Evolutionary conservation across 352 stramenopile genomes (phyloP).

Genomic region (Phytophthora ohioensis): DNA sequence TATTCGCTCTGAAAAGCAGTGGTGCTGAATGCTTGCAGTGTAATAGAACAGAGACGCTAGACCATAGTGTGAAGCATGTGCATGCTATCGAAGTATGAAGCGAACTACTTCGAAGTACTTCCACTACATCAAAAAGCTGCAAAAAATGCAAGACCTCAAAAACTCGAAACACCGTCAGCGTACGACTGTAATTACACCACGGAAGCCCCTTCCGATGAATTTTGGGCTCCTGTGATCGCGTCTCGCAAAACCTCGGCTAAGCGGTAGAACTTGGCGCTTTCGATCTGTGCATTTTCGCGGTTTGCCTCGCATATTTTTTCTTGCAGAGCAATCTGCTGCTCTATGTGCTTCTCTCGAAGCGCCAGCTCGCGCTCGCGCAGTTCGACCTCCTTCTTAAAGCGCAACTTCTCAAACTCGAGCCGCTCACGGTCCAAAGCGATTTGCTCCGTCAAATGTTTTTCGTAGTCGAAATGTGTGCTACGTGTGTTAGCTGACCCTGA

Average conservation of each 20-base stretch:
- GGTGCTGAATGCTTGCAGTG: slow-evolving; percentile 9
- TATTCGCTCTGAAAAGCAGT: slow-evolving; percentile 25
- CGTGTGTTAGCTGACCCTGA: slow-evolving; percentile 32
- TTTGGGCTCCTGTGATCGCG: slow-evolving; percentile 46
- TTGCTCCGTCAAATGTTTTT: slow-evolving; percentile 78
- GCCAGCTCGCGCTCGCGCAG: slow-evolving; percentile 72
- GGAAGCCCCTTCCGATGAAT: slow-evolving; percentile 41
- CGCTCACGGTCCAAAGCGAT: slow-evolving; percentile 76
- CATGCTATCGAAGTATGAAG: no score
- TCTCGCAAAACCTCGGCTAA: slow-evolving; percentile 71
- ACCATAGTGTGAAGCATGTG: neutral
- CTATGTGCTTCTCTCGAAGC: slow-evolving; percentile 71
- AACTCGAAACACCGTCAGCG: neutral
- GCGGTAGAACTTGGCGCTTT: slow-evolving; percentile 66
- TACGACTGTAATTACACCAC: slow-evolving; percentile 43
- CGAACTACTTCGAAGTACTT: no score
- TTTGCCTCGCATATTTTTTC: slow-evolving; percentile 61
- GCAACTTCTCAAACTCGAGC: slow-evolving; percentile 75
- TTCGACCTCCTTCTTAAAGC: slow-evolving; percentile 82
- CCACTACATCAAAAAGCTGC: neutral
- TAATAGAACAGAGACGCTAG: neutral
- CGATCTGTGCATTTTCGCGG: slow-evolving; percentile 54
- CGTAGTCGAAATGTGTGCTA: slow-evolving; percentile 68
- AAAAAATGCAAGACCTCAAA: neutral
- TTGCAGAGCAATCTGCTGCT: slow-evolving; percentile 64